These are phyloP conservation scores for Pyrus communis DNA, from an alignment of 306 rosid species.

Conservation along the genomic window DNA sequence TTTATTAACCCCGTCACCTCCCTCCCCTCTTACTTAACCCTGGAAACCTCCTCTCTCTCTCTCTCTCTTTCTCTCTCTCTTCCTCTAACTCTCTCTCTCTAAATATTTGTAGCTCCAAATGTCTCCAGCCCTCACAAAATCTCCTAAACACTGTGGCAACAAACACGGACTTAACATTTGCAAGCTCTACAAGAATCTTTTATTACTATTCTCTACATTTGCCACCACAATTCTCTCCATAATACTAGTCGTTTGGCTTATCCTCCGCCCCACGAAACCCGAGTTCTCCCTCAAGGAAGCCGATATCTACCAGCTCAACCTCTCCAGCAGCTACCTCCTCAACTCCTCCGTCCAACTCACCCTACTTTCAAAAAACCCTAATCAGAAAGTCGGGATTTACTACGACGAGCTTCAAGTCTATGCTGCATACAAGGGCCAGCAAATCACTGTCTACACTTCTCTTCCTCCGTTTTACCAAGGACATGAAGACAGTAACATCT, in stretches of 20 bases:
- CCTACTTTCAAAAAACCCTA: conserved; percentile 65
- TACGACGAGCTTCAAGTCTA: conserved; percentile 65
- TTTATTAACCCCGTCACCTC: conserved; percentile 24
- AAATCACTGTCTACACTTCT: conserved; percentile 51
- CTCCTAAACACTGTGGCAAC: conserved; percentile 79
- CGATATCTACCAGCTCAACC: conserved; percentile 66
- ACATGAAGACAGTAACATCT: conserved; percentile 47
- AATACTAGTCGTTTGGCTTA: conserved; percentile 49
- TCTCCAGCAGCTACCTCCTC: conserved; percentile 46
- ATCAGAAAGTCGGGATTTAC: conserved; percentile 71
- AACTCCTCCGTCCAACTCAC: conserved; percentile 84
- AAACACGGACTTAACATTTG: conserved; percentile 37
- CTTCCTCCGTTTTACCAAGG: conserved; percentile 83
- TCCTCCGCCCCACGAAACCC: conserved; percentile 71
- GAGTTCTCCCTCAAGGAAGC: conserved; percentile 64
- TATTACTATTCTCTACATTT: conserved; percentile 37
- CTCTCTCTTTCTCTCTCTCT: not conserved
- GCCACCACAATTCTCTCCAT: conserved; percentile 44
- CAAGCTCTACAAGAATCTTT: conserved; percentile 56
- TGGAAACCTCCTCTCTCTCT: conserved; percentile 21
- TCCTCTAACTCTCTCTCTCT: not conserved
- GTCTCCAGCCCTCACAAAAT: conserved; percentile 49
- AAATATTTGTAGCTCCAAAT: conserved; percentile 26
- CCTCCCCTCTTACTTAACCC: conserved; percentile 33
- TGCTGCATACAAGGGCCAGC: conserved; percentile 69